Conservation (phyloP, 805 yeast genomes). For the Metschnikowia arizonensis region DNA sequence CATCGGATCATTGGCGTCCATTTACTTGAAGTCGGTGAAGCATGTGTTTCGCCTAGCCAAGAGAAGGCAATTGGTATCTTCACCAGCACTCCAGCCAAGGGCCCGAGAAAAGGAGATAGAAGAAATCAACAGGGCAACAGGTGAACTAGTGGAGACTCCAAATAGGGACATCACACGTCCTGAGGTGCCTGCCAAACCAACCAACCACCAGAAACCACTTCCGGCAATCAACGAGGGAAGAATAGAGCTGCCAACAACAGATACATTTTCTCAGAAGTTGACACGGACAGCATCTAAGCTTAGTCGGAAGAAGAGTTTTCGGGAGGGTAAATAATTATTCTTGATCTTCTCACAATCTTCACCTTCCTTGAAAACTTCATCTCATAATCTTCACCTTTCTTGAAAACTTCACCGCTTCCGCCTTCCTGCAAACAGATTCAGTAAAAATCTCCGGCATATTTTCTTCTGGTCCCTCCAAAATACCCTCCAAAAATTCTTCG, state of each 20-base stretch:
- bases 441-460: constrained; percentile 64
- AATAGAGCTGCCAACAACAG: background rate
- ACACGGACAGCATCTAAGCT: constrained; percentile 34
- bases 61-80: constrained; percentile 44
- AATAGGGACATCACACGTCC: background rate
- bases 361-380: constrained; percentile 64
- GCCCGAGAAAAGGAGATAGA: constrained; percentile 3
- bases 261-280: constrained; percentile 26
- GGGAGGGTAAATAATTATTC: no score
- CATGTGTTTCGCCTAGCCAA: constrained; percentile 70
- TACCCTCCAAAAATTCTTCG: constrained; percentile 38
- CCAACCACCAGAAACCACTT: constrained; percentile 10
- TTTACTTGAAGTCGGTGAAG: constrained; percentile 79
- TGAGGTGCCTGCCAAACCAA: background rate
- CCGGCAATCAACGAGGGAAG: constrained; percentile 5
- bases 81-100: constrained; percentile 40
- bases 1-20: constrained; percentile 77
- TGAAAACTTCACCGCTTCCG: constrained; percentile 55
- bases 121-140: constrained; percentile 12
- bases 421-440: constrained; percentile 64
- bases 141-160: constrained; percentile 10
- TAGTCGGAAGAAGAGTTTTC: constrained; percentile 18
- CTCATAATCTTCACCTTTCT: constrained; percentile 45
- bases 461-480: constrained; percentile 69
- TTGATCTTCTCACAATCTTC: constrained; percentile 21